Evolutionary conservation across 1,284 basidiomycete species (phyloP), one percentile per base, ranked within the genome.

Genomic region (Boletus smithii): DNA sequence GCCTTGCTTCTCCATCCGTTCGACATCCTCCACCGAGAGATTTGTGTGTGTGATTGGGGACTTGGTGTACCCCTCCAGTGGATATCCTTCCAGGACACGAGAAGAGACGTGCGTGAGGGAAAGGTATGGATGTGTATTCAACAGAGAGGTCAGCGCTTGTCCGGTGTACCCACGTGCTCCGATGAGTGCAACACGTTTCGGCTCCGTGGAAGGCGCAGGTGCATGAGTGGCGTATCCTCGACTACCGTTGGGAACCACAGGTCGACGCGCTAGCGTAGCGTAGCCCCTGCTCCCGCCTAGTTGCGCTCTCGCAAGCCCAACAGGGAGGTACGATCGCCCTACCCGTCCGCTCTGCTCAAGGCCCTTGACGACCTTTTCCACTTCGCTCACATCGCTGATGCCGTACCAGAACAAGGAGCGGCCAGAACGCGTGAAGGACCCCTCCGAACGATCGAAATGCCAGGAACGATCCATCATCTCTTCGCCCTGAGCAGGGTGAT

Each of bases 371-470:
- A 85, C 80, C 58, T 73, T 80, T 75, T 99, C 94, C 31, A 99
- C 92, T 69, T 98, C 95, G 51, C 80, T 80, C 30, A 97, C 85
- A 61, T 97, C 92, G 59, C 88, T 85, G 34, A 98, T 80, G 45
- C 95, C 95, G 66, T 97, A 98, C 93, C 95, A 99, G 81, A 97
- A 99, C 63, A 99, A 73, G 63, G 85, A 93, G 67, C 79, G 83
- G 37, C 95, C 94, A 27, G 91, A 91, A 45, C 97, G 81, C 10
- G 95, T 97, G 75, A 99, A 99, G 70, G 89, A 92, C 8, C 95
- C 95, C 59, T 99, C 95, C 1, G 95, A 93, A 47, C 93, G 84
- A 75, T 99, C 97, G 66, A 97, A 99, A 74, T 99, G 95, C 95
- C 95, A 99, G 2, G 88, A 83, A 33, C 95, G 84, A 73, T 97